A percentile compares a stretch with the other conserved stretches of the same genome.
phyloP scores from a whole-genome alignment of 257 asterid genomes.

The Voacanga thouarsii region DNA sequence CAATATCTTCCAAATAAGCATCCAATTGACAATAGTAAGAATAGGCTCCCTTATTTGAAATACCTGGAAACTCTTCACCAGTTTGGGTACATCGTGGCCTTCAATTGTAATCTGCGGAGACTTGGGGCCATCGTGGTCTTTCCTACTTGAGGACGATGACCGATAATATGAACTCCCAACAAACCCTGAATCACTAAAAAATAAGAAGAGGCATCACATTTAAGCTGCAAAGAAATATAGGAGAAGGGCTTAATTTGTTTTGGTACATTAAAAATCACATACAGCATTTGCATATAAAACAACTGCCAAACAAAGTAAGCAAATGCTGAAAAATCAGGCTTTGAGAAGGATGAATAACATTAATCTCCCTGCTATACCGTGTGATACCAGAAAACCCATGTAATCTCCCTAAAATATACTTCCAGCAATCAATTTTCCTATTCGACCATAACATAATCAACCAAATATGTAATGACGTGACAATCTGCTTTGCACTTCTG shows the following conservation, averaged over 20 bases:
- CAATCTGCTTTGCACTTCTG: no score
- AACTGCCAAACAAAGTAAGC: not conserved
- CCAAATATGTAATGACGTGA: no score
- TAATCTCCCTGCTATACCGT: not conserved
- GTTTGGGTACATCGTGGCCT: conserved; percentile 91
- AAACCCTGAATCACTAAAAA: conserved; percentile 69
- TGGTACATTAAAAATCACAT: not conserved
- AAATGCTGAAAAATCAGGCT: not conserved
- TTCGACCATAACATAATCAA: no score
- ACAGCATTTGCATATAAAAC: not conserved
- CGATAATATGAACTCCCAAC: conserved; percentile 64
- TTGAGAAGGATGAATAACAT: not conserved
- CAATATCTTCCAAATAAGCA: not conserved
- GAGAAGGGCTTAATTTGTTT: not conserved
- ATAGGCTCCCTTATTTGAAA: not conserved
- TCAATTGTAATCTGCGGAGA: conserved; percentile 77
- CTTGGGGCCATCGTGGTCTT: conserved; percentile 55
- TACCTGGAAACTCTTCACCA: conserved; percentile 83
- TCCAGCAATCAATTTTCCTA: no score
- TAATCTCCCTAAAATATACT: no score
- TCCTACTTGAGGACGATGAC: conserved; percentile 47
- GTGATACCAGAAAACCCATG: no score
- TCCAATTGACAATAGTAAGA: not conserved
- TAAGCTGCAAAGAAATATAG: no score
- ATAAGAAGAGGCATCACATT: no score